Evolutionary conservation across 2,329 filamentous ascomycete genomes (phyloP).

Genomic region (Colletotrichum trifolii): DNA sequence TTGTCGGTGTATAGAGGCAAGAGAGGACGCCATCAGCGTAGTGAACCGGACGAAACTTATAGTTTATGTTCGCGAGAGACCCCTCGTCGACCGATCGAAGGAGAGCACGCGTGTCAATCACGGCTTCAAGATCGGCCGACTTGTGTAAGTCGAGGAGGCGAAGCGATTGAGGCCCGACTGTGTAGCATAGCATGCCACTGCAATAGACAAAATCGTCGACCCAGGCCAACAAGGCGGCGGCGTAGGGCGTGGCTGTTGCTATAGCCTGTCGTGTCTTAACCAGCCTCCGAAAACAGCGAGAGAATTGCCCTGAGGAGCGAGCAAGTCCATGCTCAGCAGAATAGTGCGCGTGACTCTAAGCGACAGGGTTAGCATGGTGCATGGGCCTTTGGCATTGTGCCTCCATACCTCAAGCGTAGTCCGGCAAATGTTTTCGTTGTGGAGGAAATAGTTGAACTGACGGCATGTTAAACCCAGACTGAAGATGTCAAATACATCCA

Average conservation of each 20-base stretch:
- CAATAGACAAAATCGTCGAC: constrained; percentile 72
- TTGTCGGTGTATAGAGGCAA: constrained; percentile 63
- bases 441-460: constrained; percentile 61
- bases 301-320: constrained; percentile 49
- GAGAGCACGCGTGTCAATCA: constrained; percentile 54
- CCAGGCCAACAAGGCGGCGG: constrained; percentile 67
- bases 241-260: constrained; percentile 70
- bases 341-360: constrained; percentile 38
- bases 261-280: constrained; percentile 71
- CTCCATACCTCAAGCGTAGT: constrained; percentile 65
- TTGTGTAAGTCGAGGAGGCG: constrained; percentile 69
- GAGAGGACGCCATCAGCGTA: constrained; percentile 67
- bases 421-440: constrained; percentile 67
- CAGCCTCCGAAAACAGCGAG: constrained; percentile 66
- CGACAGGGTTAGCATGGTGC: constrained; percentile 37
- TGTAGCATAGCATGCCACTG: constrained; percentile 74
- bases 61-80: constrained; percentile 45
- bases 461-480: constrained; percentile 64
- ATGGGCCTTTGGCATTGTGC: not conserved
- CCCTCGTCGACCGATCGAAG: constrained; percentile 4
- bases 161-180: constrained; percentile 57
- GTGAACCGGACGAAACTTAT: constrained; percentile 66
- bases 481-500: constrained; percentile 69
- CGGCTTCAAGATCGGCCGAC: constrained; percentile 61
- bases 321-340: constrained; percentile 41